phyloP scores from a whole-genome alignment of 164 flowering plant genomes.

The Sedum album region DNA sequence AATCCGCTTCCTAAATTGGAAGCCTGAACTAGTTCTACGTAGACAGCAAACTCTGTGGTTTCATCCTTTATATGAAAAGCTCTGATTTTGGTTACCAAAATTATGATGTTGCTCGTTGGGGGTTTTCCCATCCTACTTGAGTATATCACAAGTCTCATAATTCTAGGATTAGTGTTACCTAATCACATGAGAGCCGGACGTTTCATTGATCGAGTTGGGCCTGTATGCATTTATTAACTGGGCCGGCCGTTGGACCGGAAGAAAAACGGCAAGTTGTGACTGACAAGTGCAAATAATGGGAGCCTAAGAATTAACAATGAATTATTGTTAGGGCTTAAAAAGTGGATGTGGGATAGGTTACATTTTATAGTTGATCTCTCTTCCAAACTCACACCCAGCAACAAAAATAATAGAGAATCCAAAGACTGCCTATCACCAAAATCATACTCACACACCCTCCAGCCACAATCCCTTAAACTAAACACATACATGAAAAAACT shows the following conservation, averaged over 20 bases:
- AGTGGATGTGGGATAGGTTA: neutral
- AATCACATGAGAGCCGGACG: too few species aligned
- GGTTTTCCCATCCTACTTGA: too few species aligned
- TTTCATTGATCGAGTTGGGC: too few species aligned
- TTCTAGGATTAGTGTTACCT: too few species aligned
- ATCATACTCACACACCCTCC: neutral
- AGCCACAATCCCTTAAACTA: neutral
- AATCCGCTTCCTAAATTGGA: conserved; percentile 44
- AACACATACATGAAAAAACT: neutral
- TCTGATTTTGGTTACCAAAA: neutral
- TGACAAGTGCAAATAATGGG: too few species aligned
- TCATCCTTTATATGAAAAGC: neutral
- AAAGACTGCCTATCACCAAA: neutral
- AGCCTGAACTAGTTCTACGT: neutral
- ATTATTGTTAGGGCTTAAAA: neutral
- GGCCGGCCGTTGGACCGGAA: too few species aligned
- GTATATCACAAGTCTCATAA: too few species aligned
- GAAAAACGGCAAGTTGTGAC: too few species aligned
- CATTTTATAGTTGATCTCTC: too few species aligned
- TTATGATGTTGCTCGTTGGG: too few species aligned
- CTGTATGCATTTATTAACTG: too few species aligned
- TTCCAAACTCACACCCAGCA: neutral
- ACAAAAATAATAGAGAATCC: neutral
- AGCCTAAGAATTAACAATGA: neutral
- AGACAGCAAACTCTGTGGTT: neutral